Evolutionary conservation across 116 monocot genomes (phyloP).

Genomic region (Phalaenopsis hybrid): DNA sequence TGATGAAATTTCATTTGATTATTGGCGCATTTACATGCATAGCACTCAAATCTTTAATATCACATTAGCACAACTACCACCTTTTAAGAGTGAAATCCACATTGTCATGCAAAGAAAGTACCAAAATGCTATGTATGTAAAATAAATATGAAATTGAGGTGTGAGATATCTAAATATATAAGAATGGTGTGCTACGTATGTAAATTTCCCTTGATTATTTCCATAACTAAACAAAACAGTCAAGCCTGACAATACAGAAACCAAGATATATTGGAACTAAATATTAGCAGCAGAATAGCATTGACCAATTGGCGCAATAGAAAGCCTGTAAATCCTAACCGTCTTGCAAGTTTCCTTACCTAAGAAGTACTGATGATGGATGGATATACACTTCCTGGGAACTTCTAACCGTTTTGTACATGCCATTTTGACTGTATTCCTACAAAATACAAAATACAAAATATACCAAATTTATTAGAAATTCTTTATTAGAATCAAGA

Average conservation of each 20-base stretch:
- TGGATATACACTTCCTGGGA: constrained; percentile 98
- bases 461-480: constrained; percentile 4
- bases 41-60: too few relatives aligned
- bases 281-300: neutral
- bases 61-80: too few relatives aligned
- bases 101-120: too few relatives aligned
- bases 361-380: constrained; percentile 91
- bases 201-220: too few relatives aligned
- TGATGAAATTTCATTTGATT: neutral
- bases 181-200: too few relatives aligned
- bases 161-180: too few relatives aligned
- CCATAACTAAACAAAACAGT: neutral
- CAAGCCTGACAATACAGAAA: too few relatives aligned
- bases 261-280: neutral
- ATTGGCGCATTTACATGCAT: neutral
- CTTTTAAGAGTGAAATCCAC: too few relatives aligned
- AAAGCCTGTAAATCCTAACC: neutral
- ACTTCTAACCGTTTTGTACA: constrained; percentile 79
- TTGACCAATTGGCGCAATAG: neutral
- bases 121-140: too few relatives aligned
- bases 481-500: neutral
- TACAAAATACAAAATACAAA: constrained; percentile 19
- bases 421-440: constrained; percentile 69
- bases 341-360: constrained; percentile 18
- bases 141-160: too few relatives aligned